phyloP scores from a whole-genome alignment of 495 filamentous ascomycete species.

The Tuber microsphaerosporum region DNA sequence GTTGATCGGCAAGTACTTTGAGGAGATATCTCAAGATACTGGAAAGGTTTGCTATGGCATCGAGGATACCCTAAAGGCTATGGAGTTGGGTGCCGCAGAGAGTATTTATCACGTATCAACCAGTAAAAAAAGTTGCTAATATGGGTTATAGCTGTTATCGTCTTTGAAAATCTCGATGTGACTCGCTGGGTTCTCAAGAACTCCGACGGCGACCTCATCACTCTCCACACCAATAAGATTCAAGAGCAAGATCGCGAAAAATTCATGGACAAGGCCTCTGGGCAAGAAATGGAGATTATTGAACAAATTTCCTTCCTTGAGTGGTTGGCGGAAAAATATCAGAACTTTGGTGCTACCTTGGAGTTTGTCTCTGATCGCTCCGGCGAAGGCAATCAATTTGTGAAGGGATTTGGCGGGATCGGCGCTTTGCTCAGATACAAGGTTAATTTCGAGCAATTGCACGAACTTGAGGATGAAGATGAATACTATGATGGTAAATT shows the following conservation, averaged over 20 bases:
- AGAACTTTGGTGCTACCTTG: conserved; percentile 90
- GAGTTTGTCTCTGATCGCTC: conserved; percentile 97
- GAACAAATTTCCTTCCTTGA: conserved; percentile 86
- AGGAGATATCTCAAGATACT: conserved; percentile 94
- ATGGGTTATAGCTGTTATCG: conserved; percentile 56
- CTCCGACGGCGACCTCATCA: conserved; percentile 59
- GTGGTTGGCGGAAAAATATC: conserved; percentile 96
- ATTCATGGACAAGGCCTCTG: conserved; percentile 90
- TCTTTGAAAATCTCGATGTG: conserved; percentile 92
- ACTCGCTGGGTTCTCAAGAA: conserved; percentile 84
- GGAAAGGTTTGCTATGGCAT: conserved; percentile 96
- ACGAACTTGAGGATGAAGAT: conserved; percentile 90
- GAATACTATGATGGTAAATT: conserved; percentile 81
- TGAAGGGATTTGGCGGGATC: conserved; percentile 98
- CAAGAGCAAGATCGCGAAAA: conserved; percentile 72
- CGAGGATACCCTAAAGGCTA: conserved; percentile 93
- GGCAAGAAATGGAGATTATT: conserved; percentile 90
- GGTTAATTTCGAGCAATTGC: conserved; percentile 98
- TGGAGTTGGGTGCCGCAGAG: conserved; percentile 92
- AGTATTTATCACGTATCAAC: conserved; percentile 41
- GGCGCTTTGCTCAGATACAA: conserved; percentile 97
- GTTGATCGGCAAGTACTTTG: conserved; percentile 94
- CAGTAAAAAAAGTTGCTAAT: conserved; percentile 8
- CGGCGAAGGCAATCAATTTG: conserved; percentile 97
- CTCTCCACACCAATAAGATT: conserved; percentile 79